A percentile compares a stretch with the other conserved stretches of the same genome.
Evolutionary conservation across 305 asterid species (phyloP).

Genomic region (Stenogyne calaminthoides): DNA sequence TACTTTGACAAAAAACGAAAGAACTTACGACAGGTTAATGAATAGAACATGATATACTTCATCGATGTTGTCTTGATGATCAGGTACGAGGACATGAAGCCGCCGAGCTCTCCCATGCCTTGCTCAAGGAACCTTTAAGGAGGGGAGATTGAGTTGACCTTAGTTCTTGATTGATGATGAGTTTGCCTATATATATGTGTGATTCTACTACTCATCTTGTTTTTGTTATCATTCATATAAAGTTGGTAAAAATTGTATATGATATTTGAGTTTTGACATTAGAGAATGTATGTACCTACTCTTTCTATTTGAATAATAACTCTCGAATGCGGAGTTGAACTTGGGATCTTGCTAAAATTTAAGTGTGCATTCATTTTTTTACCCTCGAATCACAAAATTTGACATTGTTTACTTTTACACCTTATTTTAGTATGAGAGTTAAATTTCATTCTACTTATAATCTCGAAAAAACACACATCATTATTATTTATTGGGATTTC

Average conservation of each 20-base stretch:
- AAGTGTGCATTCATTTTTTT: too few species aligned
- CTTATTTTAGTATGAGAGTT: too few species aligned
- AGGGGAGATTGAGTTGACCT: neutral
- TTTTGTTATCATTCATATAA: neutral
- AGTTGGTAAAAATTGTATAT: neutral
- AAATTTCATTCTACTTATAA: too few species aligned
- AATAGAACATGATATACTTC: neutral
- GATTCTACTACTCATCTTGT: neutral
- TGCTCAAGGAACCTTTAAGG: slow-evolving; percentile 37
- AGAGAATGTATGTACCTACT: neutral
- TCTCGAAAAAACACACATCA: too few species aligned
- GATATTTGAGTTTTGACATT: neutral
- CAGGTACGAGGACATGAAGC: slow-evolving; percentile 92
- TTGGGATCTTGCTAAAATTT: neutral
- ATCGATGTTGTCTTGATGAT: slow-evolving; percentile 12
- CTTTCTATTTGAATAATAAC: neutral
- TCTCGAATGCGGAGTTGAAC: neutral
- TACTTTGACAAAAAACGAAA: neutral
- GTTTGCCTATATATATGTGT: neutral
- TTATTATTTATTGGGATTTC: too few species aligned
- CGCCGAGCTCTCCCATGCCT: slow-evolving; percentile 71
- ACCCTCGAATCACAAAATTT: too few species aligned
- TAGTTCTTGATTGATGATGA: slow-evolving; percentile 4
- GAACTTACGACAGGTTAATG: neutral
- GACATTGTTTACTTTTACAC: too few species aligned